Conservation (phyloP, 1,284 basidiomycete genomes). For the Serendipita sp. region DNA sequence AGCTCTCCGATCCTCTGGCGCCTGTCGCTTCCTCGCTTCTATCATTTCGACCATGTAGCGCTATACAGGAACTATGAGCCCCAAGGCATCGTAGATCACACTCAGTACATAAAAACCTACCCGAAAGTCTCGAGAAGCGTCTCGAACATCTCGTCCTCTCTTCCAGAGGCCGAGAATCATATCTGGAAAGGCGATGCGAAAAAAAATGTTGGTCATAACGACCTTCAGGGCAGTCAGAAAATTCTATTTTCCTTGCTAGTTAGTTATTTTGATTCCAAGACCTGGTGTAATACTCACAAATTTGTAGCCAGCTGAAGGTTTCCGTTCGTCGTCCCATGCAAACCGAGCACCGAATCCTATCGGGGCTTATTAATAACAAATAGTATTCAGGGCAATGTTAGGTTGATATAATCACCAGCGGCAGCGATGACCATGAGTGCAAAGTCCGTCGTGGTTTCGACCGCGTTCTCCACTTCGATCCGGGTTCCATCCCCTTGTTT, state of each 20-base stretch:
- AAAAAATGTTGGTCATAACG: background rate
- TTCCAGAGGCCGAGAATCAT: background rate
- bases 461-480: slow-evolving; percentile 18
- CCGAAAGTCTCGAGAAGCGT: background rate
- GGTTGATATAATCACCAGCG: slow-evolving; percentile 26
- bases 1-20: slow-evolving; percentile 25
- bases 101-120: background rate
- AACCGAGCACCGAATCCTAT: slow-evolving; percentile 18
- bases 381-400: background rate
- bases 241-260: background rate
- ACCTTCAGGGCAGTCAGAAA: background rate
- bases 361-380: background rate
- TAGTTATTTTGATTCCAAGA: background rate
- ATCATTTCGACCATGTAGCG: slow-evolving; percentile 45
- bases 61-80: slow-evolving; percentile 13
- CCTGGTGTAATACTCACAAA: slow-evolving; percentile 18
- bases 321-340: slow-evolving; percentile 33
- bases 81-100: background rate
- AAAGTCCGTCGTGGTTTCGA: slow-evolving; percentile 24
- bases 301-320: slow-evolving; percentile 30
- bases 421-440: slow-evolving; percentile 41
- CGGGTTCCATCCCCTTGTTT: slow-evolving; percentile 16
- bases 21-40: slow-evolving; percentile 23
- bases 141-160: background rate
- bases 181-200: background rate